Conservation (phyloP, 1,139 yeast genomes). For the Geotrichum klebahnii region DNA sequence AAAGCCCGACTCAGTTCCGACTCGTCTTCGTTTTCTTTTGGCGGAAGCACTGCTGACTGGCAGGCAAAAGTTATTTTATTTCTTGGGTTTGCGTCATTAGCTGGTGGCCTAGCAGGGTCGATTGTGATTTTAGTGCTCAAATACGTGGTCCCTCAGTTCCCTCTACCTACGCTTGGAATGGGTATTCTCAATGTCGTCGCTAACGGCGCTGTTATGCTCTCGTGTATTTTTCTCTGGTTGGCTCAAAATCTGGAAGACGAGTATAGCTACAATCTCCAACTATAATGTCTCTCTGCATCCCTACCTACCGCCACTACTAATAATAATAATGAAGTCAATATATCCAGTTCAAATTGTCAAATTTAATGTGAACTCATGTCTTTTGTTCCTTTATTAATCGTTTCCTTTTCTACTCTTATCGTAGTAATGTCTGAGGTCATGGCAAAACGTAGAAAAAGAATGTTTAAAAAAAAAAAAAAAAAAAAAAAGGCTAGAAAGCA, state of each 20-base stretch:
- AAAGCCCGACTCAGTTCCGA: conserved; percentile 65
- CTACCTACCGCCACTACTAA: background rate
- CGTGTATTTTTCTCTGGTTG: conserved; percentile 85
- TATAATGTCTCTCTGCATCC: conserved; percentile 41
- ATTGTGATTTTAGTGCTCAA: conserved; percentile 82
- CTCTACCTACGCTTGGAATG: conserved; percentile 89
- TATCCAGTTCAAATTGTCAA: conserved; percentile 6
- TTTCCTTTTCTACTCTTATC: no score
- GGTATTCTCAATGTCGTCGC: conserved; percentile 85
- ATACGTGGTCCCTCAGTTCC: conserved; percentile 71
- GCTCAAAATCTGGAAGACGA: conserved; percentile 95
- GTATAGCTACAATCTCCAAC: conserved; percentile 82
- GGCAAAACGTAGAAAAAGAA: conserved; percentile 1
- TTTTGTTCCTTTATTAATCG: no score
- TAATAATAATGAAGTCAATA: no score
- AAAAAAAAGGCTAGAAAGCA: background rate
- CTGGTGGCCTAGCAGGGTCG: conserved; percentile 93
- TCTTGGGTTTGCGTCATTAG: conserved; percentile 84
- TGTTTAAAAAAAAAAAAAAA: background rate
- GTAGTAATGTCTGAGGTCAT: conserved; percentile 15
- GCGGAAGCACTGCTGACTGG: conserved; percentile 67
- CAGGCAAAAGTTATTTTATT: conserved; percentile 88
- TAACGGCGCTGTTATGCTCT: conserved; percentile 74
- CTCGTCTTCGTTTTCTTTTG: conserved; percentile 47
- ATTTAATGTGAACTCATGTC: no score